Base-by-base conservation (phyloP, 2,329 filamentous ascomycete species). In the Diaporthe caulivora region DNA sequence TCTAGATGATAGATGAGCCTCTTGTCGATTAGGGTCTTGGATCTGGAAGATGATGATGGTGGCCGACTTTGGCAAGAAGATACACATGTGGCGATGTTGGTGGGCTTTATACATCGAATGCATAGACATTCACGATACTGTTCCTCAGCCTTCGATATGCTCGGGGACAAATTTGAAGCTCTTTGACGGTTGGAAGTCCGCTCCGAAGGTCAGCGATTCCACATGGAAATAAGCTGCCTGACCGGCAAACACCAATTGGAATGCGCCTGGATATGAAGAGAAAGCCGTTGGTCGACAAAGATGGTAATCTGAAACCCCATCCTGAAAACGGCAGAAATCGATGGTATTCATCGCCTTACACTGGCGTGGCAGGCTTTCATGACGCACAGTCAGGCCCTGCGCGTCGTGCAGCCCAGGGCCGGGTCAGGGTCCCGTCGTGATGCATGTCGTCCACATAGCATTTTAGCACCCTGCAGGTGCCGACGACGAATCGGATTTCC, bases 151-250 rank as follows among this genome's bases (percentile, higher is more conserved):
- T 1, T 4, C 21, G 10, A 65, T 51, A 51, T 65, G 44, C 37
- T 24, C 8, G 44, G 44, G 62, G 18, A 34, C 62, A 51, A 40
- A 18, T 37, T 51, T 6, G 29, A 40, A 18, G 62, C n/a, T 26
- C 44, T 17, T 65, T 65, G 44, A 65, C 44, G 13, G 11, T 26
- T 34, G 44, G 9, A 26, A 49, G 21, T 17, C 15, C 21, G 7
- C 15, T 24, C 1, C 18, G 44, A 29, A 65, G 21, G 62, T 65
- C 62, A 51, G 44, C 62, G 29, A 65, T 65, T 37, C 62, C 44
- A 65, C 62, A 26, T 18, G 29, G 34, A n/a, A 65, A 65, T 65
- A 44, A 65, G 62, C 62, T n/a, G 62, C 62, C 62, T 65, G 62
- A 65, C 62, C 15, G 29, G 21, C n/a, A 51, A 31, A 37, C 13